A percentile compares a stretch with the other conserved stretches of the same genome.
Evolutionary conservation across 2,329 filamentous ascomycete species (phyloP).

Genomic region (Pseudogymnoascus sp.): DNA sequence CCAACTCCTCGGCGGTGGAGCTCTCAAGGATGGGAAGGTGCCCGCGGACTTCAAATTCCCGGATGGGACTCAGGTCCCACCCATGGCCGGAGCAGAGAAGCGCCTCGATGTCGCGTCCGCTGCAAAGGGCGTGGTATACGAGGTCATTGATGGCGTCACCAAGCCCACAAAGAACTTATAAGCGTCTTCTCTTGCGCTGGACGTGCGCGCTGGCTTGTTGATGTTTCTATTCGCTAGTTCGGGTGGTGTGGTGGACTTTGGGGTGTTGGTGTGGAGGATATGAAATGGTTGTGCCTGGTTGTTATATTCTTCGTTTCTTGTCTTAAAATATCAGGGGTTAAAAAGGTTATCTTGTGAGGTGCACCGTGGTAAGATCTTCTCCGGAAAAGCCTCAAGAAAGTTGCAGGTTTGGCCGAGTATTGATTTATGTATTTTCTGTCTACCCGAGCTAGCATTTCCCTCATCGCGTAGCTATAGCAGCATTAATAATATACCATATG

Average conservation of each 20-base stretch:
- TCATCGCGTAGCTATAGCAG: neutral
- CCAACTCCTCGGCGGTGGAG: too few species aligned
- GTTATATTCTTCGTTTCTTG: slow-evolving; percentile 3
- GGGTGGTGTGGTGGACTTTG: neutral
- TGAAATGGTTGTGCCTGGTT: neutral
- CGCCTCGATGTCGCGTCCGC: neutral
- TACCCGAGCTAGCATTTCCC: neutral
- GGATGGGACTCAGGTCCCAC: too few species aligned
- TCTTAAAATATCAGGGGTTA: slow-evolving; percentile 5
- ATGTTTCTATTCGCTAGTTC: neutral
- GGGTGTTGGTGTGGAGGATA: neutral
- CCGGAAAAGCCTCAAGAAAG: neutral
- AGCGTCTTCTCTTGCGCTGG: neutral
- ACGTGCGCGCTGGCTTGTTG: neutral
- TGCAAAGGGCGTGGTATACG: neutral
- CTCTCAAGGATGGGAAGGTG: too few species aligned
- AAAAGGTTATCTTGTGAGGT: neutral
- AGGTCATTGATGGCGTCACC: neutral
- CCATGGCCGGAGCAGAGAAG: too few species aligned
- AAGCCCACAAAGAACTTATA: neutral
- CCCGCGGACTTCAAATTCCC: too few species aligned
- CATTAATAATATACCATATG: slow-evolving; percentile 2
- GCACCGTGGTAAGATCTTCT: neutral
- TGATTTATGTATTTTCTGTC: neutral
- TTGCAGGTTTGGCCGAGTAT: neutral